phyloP scores from a whole-genome alignment of 2,329 filamentous ascomycete genomes.

The Paracamarosporium sp. region DNA sequence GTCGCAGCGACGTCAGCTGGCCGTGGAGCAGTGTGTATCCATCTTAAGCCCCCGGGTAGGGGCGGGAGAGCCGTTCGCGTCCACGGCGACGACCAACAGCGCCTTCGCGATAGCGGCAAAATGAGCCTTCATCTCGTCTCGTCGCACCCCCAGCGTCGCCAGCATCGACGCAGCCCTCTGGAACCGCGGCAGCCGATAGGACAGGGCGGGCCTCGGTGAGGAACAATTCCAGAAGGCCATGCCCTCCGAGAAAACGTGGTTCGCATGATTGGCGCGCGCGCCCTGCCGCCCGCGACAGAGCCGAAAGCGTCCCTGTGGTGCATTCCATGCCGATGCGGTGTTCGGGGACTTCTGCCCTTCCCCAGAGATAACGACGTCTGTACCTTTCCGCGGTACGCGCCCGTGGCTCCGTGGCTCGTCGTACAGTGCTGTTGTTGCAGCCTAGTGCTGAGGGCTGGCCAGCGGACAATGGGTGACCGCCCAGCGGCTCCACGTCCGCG shows the following conservation, averaged over 20 bases:
- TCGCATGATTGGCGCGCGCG: conserved; percentile 11
- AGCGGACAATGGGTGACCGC: too few species aligned
- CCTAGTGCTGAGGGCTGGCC: too few species aligned
- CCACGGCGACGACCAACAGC: background rate
- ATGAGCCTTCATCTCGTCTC: background rate
- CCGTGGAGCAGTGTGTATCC: background rate
- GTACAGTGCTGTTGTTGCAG: too few species aligned
- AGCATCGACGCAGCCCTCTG: background rate
- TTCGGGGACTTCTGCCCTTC: background rate
- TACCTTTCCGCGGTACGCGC: background rate
- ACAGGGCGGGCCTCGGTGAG: background rate
- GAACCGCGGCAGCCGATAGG: conserved; percentile 4
- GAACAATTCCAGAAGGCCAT: background rate
- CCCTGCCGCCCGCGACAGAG: background rate
- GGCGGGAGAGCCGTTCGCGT: conserved; percentile 1
- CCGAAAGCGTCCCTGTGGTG: background rate
- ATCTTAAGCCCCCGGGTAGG: background rate
- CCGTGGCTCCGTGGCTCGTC: background rate
- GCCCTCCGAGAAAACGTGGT: conserved; percentile 7
- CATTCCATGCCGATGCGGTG: background rate
- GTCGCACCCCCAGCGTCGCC: background rate
- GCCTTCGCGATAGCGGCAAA: background rate
- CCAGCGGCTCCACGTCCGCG: background rate
- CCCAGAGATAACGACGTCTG: background rate
- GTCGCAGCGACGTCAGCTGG: conserved; percentile 5